Conservation (phyloP, 805 yeast genomes). For the Suhomyces xylopsoci region DNA sequence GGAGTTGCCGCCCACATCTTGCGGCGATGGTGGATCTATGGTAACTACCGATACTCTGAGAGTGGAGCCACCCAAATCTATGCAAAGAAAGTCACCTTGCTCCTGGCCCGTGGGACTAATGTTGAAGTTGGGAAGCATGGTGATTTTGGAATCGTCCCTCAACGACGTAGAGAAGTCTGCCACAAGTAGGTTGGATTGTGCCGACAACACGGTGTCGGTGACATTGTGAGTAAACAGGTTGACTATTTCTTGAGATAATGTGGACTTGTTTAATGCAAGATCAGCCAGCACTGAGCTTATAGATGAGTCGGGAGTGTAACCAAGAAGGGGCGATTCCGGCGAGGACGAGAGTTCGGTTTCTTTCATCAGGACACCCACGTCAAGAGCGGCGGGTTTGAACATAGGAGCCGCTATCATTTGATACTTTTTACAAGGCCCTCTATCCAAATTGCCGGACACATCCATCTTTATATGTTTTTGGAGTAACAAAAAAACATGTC, state of each 20-base stretch:
- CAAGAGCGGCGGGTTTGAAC: neutral
- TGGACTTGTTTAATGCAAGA: neutral
- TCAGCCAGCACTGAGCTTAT: slow-evolving; percentile 3
- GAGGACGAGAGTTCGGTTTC: neutral
- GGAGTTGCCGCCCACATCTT: neutral
- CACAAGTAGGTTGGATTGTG: slow-evolving; percentile 9
- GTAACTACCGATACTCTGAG: slow-evolving; percentile 41
- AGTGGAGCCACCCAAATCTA: slow-evolving; percentile 61
- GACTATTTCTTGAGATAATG: slow-evolving; percentile 1
- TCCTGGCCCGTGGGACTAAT: slow-evolving; percentile 37
- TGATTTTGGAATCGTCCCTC: slow-evolving; percentile 20
- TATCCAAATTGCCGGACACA: neutral
- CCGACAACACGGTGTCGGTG: slow-evolving; percentile 7
- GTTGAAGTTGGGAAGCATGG: slow-evolving; percentile 41
- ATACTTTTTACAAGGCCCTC: neutral
- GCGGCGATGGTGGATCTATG: slow-evolving; percentile 19
- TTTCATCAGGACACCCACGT: neutral
- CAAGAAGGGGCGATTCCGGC: slow-evolving; percentile 3
- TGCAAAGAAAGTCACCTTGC: slow-evolving; percentile 38
- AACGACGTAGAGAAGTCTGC: slow-evolving; percentile 31
- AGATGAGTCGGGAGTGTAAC: neutral
- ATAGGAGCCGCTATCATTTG: neutral
- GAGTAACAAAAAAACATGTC: slow-evolving; percentile 1
- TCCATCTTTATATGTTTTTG: neutral
- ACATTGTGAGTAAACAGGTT: slow-evolving; percentile 8